Evolutionary conservation across 805 yeast genomes (phyloP).

Genomic region (Danielozyma ontarioensis): DNA sequence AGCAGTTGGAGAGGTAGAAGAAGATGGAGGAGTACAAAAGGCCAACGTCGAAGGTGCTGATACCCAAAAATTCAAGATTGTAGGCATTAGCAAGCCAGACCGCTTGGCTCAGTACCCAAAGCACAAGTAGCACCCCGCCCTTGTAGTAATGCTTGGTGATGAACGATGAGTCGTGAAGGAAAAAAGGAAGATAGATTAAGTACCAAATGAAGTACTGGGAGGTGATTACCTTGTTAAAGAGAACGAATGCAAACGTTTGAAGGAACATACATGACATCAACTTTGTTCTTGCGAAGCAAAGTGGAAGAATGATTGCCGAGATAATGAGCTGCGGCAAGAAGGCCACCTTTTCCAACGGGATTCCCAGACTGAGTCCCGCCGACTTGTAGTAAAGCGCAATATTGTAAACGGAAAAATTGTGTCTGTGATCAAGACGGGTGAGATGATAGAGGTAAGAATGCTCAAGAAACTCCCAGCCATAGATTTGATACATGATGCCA

Average conservation of each 20-base stretch:
- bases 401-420: conserved; percentile 88
- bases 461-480: conserved; percentile 70
- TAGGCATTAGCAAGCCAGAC: conserved; percentile 78
- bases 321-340: conserved; percentile 77
- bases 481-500: conserved; percentile 55
- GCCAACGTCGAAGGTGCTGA: conserved; percentile 55
- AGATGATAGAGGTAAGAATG: conserved; percentile 84
- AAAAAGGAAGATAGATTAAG: conserved; percentile 76
- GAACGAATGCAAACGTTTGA: conserved; percentile 41
- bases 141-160: conserved; percentile 15
- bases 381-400: conserved; percentile 63
- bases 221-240: conserved; percentile 62
- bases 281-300: conserved; percentile 27
- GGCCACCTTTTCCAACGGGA: conserved; percentile 61
- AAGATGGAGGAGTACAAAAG: conserved; percentile 49
- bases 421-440: conserved; percentile 84
- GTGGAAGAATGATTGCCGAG: conserved; percentile 56
- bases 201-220: conserved; percentile 97
- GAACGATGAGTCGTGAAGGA: conserved; percentile 42
- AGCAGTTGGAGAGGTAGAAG: conserved; percentile 60
- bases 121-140: conserved; percentile 37
- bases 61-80: conserved; percentile 74
- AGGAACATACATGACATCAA: conserved; percentile 31
- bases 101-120: conserved; percentile 73
- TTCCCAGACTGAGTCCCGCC: conserved; percentile 18